Evolutionary conservation across 164 flowering plant species (phyloP), one percentile per base, ranked within the genome.

Genomic region (Liriodendron chinense): DNA sequence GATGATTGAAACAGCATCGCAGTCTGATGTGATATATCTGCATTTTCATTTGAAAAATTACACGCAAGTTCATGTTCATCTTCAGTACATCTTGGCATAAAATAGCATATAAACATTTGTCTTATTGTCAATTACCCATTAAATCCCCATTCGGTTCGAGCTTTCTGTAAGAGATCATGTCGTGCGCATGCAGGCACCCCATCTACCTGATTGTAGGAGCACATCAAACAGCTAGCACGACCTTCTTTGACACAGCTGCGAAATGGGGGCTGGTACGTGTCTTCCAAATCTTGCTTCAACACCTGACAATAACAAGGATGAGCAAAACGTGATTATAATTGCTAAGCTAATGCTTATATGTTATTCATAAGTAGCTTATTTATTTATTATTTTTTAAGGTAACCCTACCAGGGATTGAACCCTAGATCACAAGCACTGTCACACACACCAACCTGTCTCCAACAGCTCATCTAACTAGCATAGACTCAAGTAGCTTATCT

Each of bases 211-310:
- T 92, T 96, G 85, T 96, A 96, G 5, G 97, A 86, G 80, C 99
- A 96, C 99, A 96, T 96, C 80, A 96, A 80, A 83, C 98, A 92
- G 83, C 98, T 94, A 59, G 98, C 98, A 85, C 85, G 88, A 25
- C 93, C 99, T 72, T 92, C 86, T 79, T 87, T 78, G 34, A 96
- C 80, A 72, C 98, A 96, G 77, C 91, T 88, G 64, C 76, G 83
- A 74, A 96, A 96, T 71, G 99, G 98, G 56, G 96, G 94, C 82
- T 89, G 87, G 76, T 84, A 91, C 0, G 98, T 91, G 70, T 96
- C 99, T 81, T 83, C 89, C 88, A 92, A 72, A 81, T 96, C 98
- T 79, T 94, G 98, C 78, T 87, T 71, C 13, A 97, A 78, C n/a
- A 96, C 89, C 99, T 96, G 75, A 67, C 21, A 72, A 71, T 8